Evolutionary conservation across 208 protist species (phyloP), one percentile per base, ranked within the genome.

Genomic region (Acanthamoeba healyi): DNA sequence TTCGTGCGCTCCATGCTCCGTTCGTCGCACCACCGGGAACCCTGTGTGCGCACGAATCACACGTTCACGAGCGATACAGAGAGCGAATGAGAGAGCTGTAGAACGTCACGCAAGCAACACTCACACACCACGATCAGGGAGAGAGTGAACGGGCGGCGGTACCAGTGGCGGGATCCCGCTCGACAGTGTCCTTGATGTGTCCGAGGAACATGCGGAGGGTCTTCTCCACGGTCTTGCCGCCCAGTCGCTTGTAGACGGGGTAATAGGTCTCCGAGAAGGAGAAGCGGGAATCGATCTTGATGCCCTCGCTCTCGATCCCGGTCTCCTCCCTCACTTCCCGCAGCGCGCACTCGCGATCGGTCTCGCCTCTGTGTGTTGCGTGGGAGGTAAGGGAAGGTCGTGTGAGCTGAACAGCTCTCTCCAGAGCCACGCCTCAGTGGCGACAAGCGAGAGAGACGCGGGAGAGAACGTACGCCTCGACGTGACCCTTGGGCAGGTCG

Each of bases 401-500:
- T n/a, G n/a, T n/a, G n/a, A n/a, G n/a, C n/a, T n/a, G n/a, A n/a
- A n/a, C n/a, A n/a, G n/a, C n/a, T n/a, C n/a, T n/a, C n/a, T n/a
- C n/a, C n/a, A n/a, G n/a, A n/a, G n/a, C 44, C 44, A 49, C 44
- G 44, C 22, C 24, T 61, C 22, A 61, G 2, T 24, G 5, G 5
- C 54, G 22, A 61, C 10, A n/a, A 2, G 12, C 2, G 2, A 61
- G 22, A 61, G 24, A 61, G 22, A 72, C 32, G 58, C 58, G 17
- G 58, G n/a, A 5, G 17, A 19, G n/a, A 5, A 26, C 72, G 40
- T 82, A 82, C 74, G 19, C 26, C n/a, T 84, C 74, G 44, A 84
- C 44, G 74, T 84, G 74, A 44, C 74, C 74, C 74, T 84, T 84
- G 74, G 74, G 74, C 12, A 84, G 74, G n/a, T 84, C 74, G 74